Evolutionary conservation across 2,329 filamentous ascomycete genomes (phyloP), one percentile per base, ranked within the genome.

Genomic region (Colletotrichum australisinense): DNA sequence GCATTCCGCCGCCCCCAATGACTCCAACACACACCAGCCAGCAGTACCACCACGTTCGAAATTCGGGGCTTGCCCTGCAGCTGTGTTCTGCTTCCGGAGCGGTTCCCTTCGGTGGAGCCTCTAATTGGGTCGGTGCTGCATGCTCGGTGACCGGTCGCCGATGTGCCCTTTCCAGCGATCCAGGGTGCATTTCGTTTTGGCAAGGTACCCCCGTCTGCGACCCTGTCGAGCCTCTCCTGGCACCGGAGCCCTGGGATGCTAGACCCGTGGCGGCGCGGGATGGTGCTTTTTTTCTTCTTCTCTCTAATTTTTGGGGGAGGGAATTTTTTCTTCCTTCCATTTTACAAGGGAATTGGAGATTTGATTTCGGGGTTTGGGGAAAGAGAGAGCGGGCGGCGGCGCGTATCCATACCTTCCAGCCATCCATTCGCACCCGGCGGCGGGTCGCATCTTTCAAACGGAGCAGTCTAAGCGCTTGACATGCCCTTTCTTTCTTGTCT

Each of bases 121-220:
- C 49, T 14, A 64, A 64, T 64, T 64, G 46, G 62, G 62, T 26
- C 42, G 38, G n/a, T 69, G 69, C 70, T 70, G 70, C 70, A 73
- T 59, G 70, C 60, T 73, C 70, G 70, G 70, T 73, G 66, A 57
- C 70, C 66, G 59, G 70, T 65, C 66, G 66, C 66, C 70, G 70
- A 69, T 65, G 62, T 59, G 38, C 38, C 57, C 69, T 38, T 42
- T 62, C 24, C 30, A 22, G 42, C 42, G 42, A 35, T 55, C 49
- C 26, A 55, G 16, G 52, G 28, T 46, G 42, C 42, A 52, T 24
- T 35, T 35, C 46, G 62, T 11, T 28, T 63, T 63, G 28, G 24
- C 62, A 69, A 55, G 55, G 30, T 30, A 63, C 12, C 60, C 60
- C 28, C 30, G 60, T 63, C 11, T 14, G 24, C 22, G 26, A 60